Conservation (phyloP, 2,329 filamentous ascomycete species). For the Ophiosphaerella herpotricha region DNA sequence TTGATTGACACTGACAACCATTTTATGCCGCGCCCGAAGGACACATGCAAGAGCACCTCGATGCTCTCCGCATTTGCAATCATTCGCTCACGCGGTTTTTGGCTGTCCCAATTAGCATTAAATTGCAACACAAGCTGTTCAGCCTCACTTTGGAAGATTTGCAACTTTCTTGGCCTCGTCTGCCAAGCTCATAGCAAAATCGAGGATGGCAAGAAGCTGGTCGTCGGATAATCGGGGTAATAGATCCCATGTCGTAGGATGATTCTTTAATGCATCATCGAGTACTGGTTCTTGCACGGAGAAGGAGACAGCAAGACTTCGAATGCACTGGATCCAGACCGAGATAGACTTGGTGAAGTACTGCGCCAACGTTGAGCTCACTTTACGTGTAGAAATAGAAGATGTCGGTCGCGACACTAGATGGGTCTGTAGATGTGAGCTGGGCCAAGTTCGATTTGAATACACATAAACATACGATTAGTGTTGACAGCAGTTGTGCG, state of each 20-base stretch:
- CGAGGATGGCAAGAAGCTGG: slow-evolving; percentile 63
- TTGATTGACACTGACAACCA: slow-evolving; percentile 33
- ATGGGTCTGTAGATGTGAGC: slow-evolving; percentile 31
- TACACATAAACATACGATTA: slow-evolving; percentile 31
- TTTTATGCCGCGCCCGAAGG: slow-evolving; percentile 44
- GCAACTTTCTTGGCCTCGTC: slow-evolving; percentile 73
- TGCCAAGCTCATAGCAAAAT: slow-evolving; percentile 67
- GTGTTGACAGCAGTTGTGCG: slow-evolving; percentile 41
- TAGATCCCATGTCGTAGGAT: slow-evolving; percentile 52
- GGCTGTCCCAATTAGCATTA: slow-evolving; percentile 24
- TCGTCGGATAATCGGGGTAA: slow-evolving; percentile 54
- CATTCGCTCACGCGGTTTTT: slow-evolving; percentile 58
- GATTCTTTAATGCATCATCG: slow-evolving; percentile 54
- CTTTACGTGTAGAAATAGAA: slow-evolving; percentile 70
- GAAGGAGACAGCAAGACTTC: slow-evolving; percentile 66
- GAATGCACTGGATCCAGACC: slow-evolving; percentile 68
- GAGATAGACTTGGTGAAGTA: slow-evolving; percentile 74
- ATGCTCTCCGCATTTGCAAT: slow-evolving; percentile 58
- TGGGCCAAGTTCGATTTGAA: neutral
- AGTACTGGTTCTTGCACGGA: slow-evolving; percentile 53
- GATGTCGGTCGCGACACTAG: slow-evolving; percentile 47
- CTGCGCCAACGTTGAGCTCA: slow-evolving; percentile 76
- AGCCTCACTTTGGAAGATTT: slow-evolving; percentile 55
- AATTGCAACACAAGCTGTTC: neutral
- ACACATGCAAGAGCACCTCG: slow-evolving; percentile 53